phyloP scores from a whole-genome alignment of 305 asterid genomes.

The Solanum hybrid region DNA sequence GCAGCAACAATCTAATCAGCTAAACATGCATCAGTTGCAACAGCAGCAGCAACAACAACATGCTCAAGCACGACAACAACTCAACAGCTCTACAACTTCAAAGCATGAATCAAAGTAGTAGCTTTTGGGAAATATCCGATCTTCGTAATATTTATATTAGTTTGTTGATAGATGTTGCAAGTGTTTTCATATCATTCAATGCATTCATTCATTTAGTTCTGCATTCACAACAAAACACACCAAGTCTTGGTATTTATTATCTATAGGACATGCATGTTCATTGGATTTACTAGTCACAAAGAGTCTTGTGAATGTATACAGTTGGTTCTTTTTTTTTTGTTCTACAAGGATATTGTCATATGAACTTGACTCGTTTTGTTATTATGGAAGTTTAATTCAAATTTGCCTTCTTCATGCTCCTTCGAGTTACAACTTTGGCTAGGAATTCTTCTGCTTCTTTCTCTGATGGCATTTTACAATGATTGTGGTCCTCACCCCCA shows the following conservation, averaged over 20 bases:
- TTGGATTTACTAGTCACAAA: neutral
- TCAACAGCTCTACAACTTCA: conserved; percentile 32
- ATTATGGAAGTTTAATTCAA: neutral
- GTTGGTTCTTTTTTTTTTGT: neutral
- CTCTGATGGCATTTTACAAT: neutral
- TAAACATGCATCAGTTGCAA: conserved; percentile 44
- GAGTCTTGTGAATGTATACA: neutral
- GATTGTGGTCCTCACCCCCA: neutral
- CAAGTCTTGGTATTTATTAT: neutral
- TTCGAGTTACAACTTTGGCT: neutral
- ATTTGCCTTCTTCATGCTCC: neutral
- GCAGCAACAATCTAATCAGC: conserved; percentile 46
- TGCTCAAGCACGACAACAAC: conserved; percentile 17
- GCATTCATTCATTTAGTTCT: conserved; percentile 50
- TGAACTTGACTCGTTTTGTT: neutral
- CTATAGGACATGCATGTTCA: conserved; percentile 5
- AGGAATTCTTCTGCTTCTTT: neutral
- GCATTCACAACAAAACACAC: conserved; percentile 11
- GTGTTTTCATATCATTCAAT: conserved; percentile 3
- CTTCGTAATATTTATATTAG: neutral
- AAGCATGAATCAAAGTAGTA: conserved; percentile 42
- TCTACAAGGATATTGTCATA: neutral
- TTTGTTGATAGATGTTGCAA: neutral
- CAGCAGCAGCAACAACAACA: conserved; percentile 35
- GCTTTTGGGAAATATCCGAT: conserved; percentile 7